A percentile compares a stretch with the other conserved stretches of the same genome.
These are phyloP conservation scores for Mucor velutinosus DNA, from an alignment of 371 early-diverging fungal species.

Conservation along the genomic window DNA sequence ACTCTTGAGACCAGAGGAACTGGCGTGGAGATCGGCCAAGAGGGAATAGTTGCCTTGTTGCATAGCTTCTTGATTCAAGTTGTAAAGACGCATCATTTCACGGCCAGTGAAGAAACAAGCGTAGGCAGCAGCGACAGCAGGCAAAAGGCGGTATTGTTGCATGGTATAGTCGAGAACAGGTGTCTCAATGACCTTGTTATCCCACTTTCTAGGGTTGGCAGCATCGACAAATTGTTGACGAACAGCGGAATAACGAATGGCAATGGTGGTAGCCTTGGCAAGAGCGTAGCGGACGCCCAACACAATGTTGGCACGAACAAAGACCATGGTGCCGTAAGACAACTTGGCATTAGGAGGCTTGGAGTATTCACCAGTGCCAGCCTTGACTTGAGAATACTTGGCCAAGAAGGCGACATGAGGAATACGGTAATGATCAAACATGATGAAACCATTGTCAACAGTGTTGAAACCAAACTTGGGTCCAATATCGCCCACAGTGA, in stretches of 20 bases:
- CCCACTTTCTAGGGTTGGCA: conserved; percentile 42
- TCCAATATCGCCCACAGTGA: conserved; percentile 89
- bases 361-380: conserved; percentile 65
- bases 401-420: conserved; percentile 82
- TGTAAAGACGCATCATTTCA: conserved; percentile 65
- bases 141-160: conserved; percentile 76
- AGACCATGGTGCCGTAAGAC: conserved; percentile 81
- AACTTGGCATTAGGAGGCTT: conserved; percentile 74
- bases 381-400: conserved; percentile 72
- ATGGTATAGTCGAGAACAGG: conserved; percentile 76
- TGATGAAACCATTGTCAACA: conserved; percentile 85
- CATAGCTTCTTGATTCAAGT: conserved; percentile 59
- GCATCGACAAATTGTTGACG: conserved; percentile 55
- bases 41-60: conserved; percentile 51
- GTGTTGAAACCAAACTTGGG: conserved; percentile 84
- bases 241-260: conserved; percentile 51
- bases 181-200: conserved; percentile 54
- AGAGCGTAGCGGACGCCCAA: conserved; percentile 54
- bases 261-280: conserved; percentile 54
- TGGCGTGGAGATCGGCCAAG: conserved; percentile 84
- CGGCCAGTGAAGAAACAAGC: conserved; percentile 72
- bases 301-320: conserved; percentile 69
- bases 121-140: conserved; percentile 71
- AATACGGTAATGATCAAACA: conserved; percentile 76
- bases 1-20: conserved; percentile 82